Evolutionary conservation across 2,329 filamentous ascomycete genomes (phyloP).

Genomic region (Tolypocladium paradoxum): DNA sequence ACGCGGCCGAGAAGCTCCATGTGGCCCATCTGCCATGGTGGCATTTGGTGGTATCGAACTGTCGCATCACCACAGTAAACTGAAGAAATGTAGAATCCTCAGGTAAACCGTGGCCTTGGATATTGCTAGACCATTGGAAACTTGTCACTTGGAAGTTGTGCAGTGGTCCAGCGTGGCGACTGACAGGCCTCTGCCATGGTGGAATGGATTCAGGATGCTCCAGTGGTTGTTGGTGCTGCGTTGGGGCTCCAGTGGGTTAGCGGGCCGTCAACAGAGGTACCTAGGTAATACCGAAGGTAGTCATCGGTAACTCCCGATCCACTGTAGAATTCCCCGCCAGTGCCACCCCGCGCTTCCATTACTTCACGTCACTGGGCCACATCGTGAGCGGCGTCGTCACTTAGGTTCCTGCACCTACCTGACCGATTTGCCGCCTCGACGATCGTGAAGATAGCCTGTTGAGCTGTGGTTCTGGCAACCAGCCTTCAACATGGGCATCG

Average conservation of each 20-base stretch:
- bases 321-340: neutral
- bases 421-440: neutral
- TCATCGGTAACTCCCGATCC: too few relatives aligned
- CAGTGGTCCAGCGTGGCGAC: too few relatives aligned
- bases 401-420: neutral
- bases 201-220: too few relatives aligned
- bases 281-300: too few relatives aligned
- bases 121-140: neutral
- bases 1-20: constrained; percentile 7
- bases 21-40: neutral
- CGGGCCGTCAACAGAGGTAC: too few relatives aligned
- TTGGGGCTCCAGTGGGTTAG: too few relatives aligned
- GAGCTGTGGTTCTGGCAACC: neutral
- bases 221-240: too few relatives aligned
- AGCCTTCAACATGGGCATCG: constrained; percentile 42
- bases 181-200: too few relatives aligned
- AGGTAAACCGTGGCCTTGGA: neutral
- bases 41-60: too few relatives aligned
- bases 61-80: neutral
- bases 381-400: neutral
- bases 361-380: neutral
- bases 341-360: neutral
- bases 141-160: neutral
- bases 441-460: neutral
- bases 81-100: neutral